Conservation (phyloP, 495 filamentous ascomycete genomes). For the Evansstolkia leycettana region DNA sequence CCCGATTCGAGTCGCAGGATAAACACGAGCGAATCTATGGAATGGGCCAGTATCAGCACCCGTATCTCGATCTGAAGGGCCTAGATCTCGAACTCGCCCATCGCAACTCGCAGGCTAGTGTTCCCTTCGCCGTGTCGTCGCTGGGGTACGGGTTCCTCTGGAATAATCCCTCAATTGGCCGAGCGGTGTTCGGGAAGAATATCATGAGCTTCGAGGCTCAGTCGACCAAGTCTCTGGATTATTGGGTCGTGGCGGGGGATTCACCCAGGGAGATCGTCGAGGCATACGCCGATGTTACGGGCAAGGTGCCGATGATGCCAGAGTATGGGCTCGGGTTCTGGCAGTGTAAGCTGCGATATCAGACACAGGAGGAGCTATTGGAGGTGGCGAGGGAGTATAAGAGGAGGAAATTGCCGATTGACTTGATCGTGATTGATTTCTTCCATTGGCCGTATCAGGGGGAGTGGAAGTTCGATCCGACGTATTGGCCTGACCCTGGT, state of each 20-base stretch:
- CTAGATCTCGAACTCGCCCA: conserved; percentile 45
- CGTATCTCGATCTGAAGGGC: conserved; percentile 42
- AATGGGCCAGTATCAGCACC: conserved; percentile 53
- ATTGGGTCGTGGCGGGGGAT: conserved; percentile 46
- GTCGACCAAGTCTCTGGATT: conserved; percentile 40
- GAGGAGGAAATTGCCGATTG: conserved; percentile 34
- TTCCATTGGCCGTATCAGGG: conserved; percentile 51
- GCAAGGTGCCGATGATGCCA: conserved; percentile 47
- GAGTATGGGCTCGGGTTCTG: conserved; percentile 51
- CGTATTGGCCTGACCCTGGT: conserved; percentile 45
- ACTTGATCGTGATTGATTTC: conserved; percentile 48
- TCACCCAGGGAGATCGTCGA: conserved; percentile 38
- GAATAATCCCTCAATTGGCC: conserved; percentile 45
- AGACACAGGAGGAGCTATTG: conserved; percentile 45
- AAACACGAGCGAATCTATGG: conserved; percentile 44
- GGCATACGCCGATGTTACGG: conserved; percentile 37
- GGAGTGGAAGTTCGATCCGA: conserved; percentile 44
- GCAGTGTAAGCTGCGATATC: conserved; percentile 50
- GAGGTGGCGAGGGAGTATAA: conserved; percentile 41
- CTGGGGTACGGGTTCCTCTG: conserved; percentile 46
- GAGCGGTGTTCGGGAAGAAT: conserved; percentile 43
- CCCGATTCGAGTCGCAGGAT: conserved; percentile 39
- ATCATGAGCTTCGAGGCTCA: conserved; percentile 46
- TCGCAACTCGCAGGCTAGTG: conserved; percentile 47
- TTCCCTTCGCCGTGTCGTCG: conserved; percentile 42